Conservation (phyloP, 768 basidiomycete genomes). For the Termitomyces sp. region DNA sequence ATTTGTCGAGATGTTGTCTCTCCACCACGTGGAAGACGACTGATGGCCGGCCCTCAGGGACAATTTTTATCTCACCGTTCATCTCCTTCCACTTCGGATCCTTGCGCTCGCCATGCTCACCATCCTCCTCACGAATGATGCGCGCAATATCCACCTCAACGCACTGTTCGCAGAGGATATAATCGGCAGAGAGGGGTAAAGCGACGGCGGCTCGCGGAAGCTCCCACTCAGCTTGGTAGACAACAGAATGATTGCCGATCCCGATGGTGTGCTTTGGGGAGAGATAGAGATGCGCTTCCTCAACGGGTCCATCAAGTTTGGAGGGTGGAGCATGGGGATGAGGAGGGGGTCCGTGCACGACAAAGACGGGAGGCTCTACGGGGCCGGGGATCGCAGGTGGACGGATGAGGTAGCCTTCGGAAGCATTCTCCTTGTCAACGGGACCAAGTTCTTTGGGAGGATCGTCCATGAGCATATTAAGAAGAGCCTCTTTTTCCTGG, state of each 20-base stretch:
- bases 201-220: conserved; percentile 14
- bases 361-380: conserved; percentile 26
- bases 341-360: conserved; percentile 27
- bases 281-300: conserved; percentile 51
- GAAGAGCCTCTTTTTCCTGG: background rate
- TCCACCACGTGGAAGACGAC: conserved; percentile 5
- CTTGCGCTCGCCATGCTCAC: conserved; percentile 20
- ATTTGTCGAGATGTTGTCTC: background rate
- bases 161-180: conserved; percentile 37
- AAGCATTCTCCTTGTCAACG: background rate
- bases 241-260: conserved; percentile 50
- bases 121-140: conserved; percentile 26
- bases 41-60: conserved; percentile 5
- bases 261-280: conserved; percentile 36
- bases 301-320: conserved; percentile 12
- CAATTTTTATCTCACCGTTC: conserved; percentile 6
- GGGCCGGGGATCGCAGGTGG: conserved; percentile 14
- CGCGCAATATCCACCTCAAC: conserved; percentile 28
- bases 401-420: conserved; percentile 13
- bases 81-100: conserved; percentile 16
- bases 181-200: conserved; percentile 1
- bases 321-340: background rate
- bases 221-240: conserved; percentile 47
- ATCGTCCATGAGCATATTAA: background rate
- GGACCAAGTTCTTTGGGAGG: background rate